These are phyloP conservation scores for Pseudisothecium myosuroides DNA, from an alignment of 225 moss, liverwort and hornwort genomes.

Conservation along the genomic window DNA sequence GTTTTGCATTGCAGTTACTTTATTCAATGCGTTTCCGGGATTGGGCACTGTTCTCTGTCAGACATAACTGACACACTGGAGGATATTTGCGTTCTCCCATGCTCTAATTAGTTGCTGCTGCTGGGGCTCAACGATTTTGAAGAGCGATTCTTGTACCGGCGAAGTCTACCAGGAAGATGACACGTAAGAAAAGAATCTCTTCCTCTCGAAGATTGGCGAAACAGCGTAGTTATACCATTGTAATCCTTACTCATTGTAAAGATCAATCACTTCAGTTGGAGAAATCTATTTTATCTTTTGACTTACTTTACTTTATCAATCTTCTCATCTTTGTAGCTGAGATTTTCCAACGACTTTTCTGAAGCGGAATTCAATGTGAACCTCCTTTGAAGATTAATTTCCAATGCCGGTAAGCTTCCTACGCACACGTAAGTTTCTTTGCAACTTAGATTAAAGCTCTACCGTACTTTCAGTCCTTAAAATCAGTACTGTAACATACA, in stretches of 20 bases:
- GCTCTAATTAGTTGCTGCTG: neutral
- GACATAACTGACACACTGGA: neutral
- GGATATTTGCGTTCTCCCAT: neutral
- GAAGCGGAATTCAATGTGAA: neutral
- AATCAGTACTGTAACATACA: neutral
- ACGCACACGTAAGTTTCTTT: neutral
- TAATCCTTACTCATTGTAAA: neutral
- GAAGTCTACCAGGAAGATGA: neutral
- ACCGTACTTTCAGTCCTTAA: neutral
- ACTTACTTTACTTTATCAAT: neutral
- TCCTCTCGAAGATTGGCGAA: neutral
- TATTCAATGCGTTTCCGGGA: neutral
- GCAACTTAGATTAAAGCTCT: neutral
- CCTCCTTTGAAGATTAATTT: neutral
- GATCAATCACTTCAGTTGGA: neutral
- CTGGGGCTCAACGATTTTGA: conserved; percentile 3
- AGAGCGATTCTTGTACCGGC: neutral
- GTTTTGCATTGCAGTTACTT: neutral
- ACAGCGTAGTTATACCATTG: neutral
- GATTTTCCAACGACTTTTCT: neutral
- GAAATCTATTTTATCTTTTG: neutral
- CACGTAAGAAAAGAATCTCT: neutral
- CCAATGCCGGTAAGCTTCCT: neutral
- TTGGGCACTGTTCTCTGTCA: neutral
- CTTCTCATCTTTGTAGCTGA: neutral